Conservation (phyloP, 805 yeast species). For the Helenozyma baotianmanensis region DNA sequence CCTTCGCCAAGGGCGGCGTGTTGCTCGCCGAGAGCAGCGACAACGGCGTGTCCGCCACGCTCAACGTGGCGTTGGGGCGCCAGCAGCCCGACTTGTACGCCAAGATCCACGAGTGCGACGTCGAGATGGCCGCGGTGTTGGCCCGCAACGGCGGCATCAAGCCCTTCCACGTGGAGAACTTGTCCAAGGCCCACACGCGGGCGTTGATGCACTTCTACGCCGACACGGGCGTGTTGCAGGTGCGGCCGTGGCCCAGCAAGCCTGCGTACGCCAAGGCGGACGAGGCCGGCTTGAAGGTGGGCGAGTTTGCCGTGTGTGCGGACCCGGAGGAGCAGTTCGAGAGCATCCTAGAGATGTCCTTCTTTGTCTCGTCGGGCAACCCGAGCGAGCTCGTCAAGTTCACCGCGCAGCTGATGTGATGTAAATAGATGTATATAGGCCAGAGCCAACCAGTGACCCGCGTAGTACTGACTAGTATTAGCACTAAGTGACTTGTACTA, state of each 20-base stretch:
- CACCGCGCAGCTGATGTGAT: constrained; percentile 20
- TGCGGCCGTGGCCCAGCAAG: constrained; percentile 31
- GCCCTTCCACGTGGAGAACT: constrained; percentile 22
- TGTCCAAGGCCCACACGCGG: constrained; percentile 28
- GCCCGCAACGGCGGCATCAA: constrained; percentile 29
- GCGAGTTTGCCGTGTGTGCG: constrained; percentile 14
- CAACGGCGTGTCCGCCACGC: constrained; percentile 45
- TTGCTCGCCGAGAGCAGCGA: constrained; percentile 59
- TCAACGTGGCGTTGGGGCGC: constrained; percentile 55
- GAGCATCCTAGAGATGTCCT: constrained; percentile 24
- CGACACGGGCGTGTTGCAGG: constrained; percentile 27
- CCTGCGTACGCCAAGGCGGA: constrained; percentile 14
- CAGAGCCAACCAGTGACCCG: background rate
- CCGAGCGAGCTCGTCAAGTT: constrained; percentile 34
- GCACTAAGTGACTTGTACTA: too few species aligned
- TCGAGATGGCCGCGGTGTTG: constrained; percentile 48
- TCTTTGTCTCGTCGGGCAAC: constrained; percentile 36
- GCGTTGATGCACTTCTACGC: constrained; percentile 29
- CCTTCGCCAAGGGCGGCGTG: constrained; percentile 60
- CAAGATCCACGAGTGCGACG: constrained; percentile 46
- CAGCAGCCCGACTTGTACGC: constrained; percentile 54
- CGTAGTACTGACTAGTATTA: background rate
- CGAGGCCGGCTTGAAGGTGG: constrained; percentile 9
- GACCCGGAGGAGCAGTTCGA: constrained; percentile 26
- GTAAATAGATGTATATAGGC: constrained; percentile 10